Evolutionary conservation across 1,139 yeast genomes (phyloP), one percentile per base, ranked within the genome.

Genomic region (Yamadazyma songkhlaensis): DNA sequence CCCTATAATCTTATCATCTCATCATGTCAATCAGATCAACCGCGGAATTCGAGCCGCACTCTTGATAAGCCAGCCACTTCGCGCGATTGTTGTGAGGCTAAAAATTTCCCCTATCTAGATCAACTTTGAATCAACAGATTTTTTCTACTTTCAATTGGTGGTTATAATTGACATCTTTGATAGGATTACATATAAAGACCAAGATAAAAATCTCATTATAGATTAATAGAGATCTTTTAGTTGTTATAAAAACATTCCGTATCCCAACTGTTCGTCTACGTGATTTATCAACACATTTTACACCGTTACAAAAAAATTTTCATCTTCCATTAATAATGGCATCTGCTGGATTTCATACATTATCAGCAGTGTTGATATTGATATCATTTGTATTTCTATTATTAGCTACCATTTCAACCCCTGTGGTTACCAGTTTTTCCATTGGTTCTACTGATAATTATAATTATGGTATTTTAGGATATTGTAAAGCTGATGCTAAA

Each of bases 381-480:
- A 59, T 65, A 6, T 59, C 79, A 55, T 57, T 68, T 39, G 75
- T 77, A 27, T 74, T 77, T 45, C 56, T 78, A 37, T 60, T 79
- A 31, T 58, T 79, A 34, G 77, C 79, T 6, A 68, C 77, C 30
- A 67, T 79, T 26, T 71, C 77, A 3, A 55, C 67, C 6, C 82
- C 83, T 1, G 67, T 73, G 6, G 62, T 68, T 3, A 39, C 54
- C 1, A 34, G 59, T 2, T 60, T 77, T 38, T 49, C 53, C n/a
- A 49, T 77, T 22, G 77, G 61, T 39, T 57, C 55, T 14, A 61
- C 61, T 46, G 66, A 68, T 15, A 77, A 72, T 35, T 69, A 71
- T 53, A 66, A 74, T 38, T 92, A 83, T 57, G 98, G 98, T 4
- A 88, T 87, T 1, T 86, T 90, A 65, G 98, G 97, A 2, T 76